Base-by-base conservation (phyloP, 2,329 filamentous ascomycete species). In the Hyphodiscus sp. region DNA sequence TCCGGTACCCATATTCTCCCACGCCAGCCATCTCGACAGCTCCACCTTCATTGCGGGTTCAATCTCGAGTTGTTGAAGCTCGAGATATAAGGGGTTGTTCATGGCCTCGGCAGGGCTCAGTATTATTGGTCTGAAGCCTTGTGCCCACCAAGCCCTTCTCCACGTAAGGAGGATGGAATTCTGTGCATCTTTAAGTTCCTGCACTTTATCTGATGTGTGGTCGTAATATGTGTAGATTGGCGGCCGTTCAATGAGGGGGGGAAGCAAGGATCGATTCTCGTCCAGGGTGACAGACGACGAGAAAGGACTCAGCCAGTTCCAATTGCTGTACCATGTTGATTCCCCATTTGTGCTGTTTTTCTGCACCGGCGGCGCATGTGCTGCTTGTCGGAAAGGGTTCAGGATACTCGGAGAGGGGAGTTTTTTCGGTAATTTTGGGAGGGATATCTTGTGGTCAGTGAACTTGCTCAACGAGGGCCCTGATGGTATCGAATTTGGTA, bases 181-280 rank as follows among this genome's bases (percentile, higher is more conserved):
- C 68, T 96, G 89, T 3, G 89, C 87, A 55, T 87, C 80, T 62
- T 81, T 81, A 49, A 81, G 78, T 18, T 79, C 79, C 47, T 79
- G 76, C 30, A 86, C 79, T 69, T 85, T 85, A 56, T 78, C 72
- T 18, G 76, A 69, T 4, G 80, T 82, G 11, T 81, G 74, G 65
- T 96, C 90, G 68, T 95, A 96, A 70, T 92, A 97, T 59, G 91
- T 96, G 71, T 96, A 97, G 51, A 97, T 84, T 1, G 83, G 78
- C 20, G 86, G 83, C 20, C 92, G 81, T 30, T 80, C 74, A 46
- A 69, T 72, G 26, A 95, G 74, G 2, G 89, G 88, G 46, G 94
- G 94, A 2, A 97, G 82, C 51, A 97, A 80, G 8, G 87, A 85
- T 51, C 90, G 80, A 65, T 87, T 86, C 68, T 95, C 87, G 66